Evolutionary conservation across 768 basidiomycete genomes (phyloP).

Genomic region (Serendipita indica): DNA sequence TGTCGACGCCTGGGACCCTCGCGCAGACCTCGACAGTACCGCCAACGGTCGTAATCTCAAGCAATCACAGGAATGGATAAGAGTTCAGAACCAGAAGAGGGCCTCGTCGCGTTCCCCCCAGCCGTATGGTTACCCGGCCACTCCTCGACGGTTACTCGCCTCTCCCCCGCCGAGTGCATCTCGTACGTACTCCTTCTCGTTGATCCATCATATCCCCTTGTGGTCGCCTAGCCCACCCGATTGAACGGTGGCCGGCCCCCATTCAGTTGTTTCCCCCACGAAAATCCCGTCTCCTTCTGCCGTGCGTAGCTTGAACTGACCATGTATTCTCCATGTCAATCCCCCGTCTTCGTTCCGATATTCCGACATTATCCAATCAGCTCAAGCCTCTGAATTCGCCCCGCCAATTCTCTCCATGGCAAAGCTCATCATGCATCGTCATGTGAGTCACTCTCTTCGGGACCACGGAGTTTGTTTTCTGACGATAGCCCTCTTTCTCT

Average conservation of each 20-base stretch:
- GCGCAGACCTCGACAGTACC: not conserved
- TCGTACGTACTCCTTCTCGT: not conserved
- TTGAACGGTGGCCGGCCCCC: not conserved
- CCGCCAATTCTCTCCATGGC: constrained; percentile 8
- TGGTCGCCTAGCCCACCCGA: not conserved
- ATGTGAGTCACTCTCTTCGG: not conserved
- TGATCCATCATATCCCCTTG: not conserved
- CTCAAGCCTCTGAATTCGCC: not conserved
- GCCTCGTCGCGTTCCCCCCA: not conserved
- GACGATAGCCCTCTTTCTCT: not conserved
- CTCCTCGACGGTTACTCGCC: not conserved
- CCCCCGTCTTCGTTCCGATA: not conserved
- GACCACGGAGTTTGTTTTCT: no score
- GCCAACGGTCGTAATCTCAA: constrained; percentile 1
- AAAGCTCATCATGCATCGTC: constrained; percentile 9
- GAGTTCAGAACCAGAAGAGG: not conserved
- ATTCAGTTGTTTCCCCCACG: constrained; percentile 7
- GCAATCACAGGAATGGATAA: not conserved
- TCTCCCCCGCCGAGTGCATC: not conserved
- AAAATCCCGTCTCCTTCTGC: not conserved
- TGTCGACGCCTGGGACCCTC: not conserved
- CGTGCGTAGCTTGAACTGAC: not conserved
- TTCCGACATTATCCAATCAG: not conserved
- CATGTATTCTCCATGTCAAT: not conserved
- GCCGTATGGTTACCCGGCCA: not conserved